Conservation (phyloP, 345 rosid species). For the Garcia nutans region DNA sequence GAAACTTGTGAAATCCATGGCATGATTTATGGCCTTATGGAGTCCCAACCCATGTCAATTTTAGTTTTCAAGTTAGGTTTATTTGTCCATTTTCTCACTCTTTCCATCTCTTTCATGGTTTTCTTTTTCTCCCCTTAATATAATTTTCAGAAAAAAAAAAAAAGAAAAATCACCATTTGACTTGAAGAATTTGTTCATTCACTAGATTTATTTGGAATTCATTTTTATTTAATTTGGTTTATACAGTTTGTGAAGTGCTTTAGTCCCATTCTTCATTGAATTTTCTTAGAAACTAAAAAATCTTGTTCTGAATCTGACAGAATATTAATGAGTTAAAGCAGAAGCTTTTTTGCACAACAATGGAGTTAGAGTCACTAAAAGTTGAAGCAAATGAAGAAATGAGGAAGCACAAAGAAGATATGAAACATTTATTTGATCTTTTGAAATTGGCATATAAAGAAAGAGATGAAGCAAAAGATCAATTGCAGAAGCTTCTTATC, state of each 20-base stretch:
- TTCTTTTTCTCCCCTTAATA: neutral
- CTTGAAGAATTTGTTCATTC: slow-evolving; percentile 15
- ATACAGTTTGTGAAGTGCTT: neutral
- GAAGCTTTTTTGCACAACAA: slow-evolving; percentile 54
- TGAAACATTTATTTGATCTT: slow-evolving; percentile 45
- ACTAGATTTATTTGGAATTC: neutral
- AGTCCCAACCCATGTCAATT: slow-evolving; percentile 7
- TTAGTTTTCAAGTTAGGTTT: neutral
- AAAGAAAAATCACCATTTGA: slow-evolving; percentile 18
- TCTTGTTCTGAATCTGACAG: slow-evolving; percentile 37
- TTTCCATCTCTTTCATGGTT: neutral
- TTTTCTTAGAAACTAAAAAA: neutral
- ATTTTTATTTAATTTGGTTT: neutral
- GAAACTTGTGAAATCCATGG: slow-evolving; percentile 9
- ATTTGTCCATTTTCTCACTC: neutral
- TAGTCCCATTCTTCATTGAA: too few species aligned
- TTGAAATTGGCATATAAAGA: slow-evolving; percentile 63
- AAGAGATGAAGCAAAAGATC: slow-evolving; percentile 78
- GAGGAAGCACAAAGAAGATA: slow-evolving; percentile 50
- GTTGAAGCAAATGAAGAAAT: slow-evolving; percentile 57
- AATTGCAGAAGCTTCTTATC: slow-evolving; percentile 51
- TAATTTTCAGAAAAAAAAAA: neutral
- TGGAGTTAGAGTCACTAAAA: slow-evolving; percentile 65
- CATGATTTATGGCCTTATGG: slow-evolving; percentile 9
- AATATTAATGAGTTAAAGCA: slow-evolving; percentile 58